phyloP scores from a whole-genome alignment of 352 stramenopile genomes.

The Lagenidium sp. region DNA sequence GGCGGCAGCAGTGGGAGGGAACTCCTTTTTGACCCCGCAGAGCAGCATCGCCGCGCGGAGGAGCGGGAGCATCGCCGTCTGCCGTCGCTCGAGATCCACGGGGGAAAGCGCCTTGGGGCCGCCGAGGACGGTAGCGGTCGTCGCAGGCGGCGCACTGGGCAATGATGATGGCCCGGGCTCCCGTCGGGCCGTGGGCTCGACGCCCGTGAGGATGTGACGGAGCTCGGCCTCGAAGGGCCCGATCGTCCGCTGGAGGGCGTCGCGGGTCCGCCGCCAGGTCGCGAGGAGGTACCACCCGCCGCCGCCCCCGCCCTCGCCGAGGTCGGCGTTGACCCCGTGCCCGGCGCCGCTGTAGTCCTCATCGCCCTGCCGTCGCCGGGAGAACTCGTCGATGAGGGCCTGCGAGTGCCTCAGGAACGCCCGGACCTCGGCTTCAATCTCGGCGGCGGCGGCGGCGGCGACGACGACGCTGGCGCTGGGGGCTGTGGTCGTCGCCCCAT shows the following conservation, averaged over 20 bases:
- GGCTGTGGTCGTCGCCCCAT: too few relatives aligned
- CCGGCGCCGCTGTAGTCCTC: slow-evolving; percentile 33
- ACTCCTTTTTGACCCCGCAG: slow-evolving; percentile 29
- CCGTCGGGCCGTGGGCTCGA: slow-evolving; percentile 15
- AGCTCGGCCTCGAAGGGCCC: slow-evolving; percentile 33
- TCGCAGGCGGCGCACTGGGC: background rate
- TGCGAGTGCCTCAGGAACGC: slow-evolving; percentile 12
- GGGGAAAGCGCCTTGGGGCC: too few relatives aligned
- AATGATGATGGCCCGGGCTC: too few relatives aligned
- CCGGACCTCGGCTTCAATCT: slow-evolving; percentile 11
- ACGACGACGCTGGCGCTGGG: slow-evolving; percentile 1
- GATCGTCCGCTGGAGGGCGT: slow-evolving; percentile 15
- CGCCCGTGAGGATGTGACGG: slow-evolving; percentile 32
- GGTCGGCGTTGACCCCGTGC: slow-evolving; percentile 19
- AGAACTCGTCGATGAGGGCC: slow-evolving; percentile 7
- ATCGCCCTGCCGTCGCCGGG: slow-evolving; percentile 21
- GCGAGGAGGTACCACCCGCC: slow-evolving; percentile 39
- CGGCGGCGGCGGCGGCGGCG: slow-evolving; percentile 7
- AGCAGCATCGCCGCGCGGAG: slow-evolving; percentile 20
- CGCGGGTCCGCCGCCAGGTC: slow-evolving; percentile 13
- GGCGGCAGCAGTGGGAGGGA: too few relatives aligned
- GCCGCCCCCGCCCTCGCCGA: slow-evolving; percentile 19
- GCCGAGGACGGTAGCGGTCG: background rate
- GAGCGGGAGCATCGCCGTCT: slow-evolving; percentile 8
- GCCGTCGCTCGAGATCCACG: too few relatives aligned